Percentiles rank a stretch among this genome's conserved stretches.
phyloP scores from a whole-genome alignment of 768 basidiomycete genomes.

The Austroboletus festivus region DNA sequence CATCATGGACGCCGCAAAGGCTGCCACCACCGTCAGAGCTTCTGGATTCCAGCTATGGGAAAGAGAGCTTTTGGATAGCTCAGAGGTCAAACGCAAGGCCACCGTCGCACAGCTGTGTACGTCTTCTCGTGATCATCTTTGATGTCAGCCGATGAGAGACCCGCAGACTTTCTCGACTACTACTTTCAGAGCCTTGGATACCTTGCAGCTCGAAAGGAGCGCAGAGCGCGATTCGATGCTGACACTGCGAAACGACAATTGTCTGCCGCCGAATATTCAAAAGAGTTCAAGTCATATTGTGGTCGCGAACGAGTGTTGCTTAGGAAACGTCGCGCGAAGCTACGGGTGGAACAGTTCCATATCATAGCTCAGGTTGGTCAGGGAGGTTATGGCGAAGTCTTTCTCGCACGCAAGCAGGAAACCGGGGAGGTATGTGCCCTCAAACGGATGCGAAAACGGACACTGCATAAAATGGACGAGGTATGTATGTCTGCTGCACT shows the following conservation, averaged over 20 bases:
- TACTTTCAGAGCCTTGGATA: constrained; percentile 96
- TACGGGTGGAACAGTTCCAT: constrained; percentile 92
- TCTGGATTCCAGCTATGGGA: constrained; percentile 73
- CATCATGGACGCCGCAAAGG: constrained; percentile 52
- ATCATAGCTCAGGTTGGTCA: constrained; percentile 99
- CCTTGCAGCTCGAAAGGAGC: constrained; percentile 79
- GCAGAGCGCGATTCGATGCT: constrained; percentile 75
- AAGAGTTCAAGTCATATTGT: constrained; percentile 90
- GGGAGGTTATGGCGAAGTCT: constrained; percentile 98
- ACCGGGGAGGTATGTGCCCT: constrained; percentile 95
- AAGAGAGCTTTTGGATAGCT: constrained; percentile 73
- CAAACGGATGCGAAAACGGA: constrained; percentile 96
- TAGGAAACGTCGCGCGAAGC: constrained; percentile 88
- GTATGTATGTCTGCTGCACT: constrained; percentile 39
- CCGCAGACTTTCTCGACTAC: constrained; percentile 90
- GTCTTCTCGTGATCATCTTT: constrained; percentile 26
- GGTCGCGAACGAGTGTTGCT: constrained; percentile 91
- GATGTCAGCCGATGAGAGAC: constrained; percentile 12
- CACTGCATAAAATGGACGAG: constrained; percentile 98
- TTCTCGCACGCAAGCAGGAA: constrained; percentile 90
- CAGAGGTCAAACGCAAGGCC: constrained; percentile 91
- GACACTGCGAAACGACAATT: constrained; percentile 73
- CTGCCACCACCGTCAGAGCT: constrained; percentile 49
- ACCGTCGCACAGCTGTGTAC: constrained; percentile 95
- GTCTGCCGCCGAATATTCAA: constrained; percentile 51